Conservation (phyloP, 805 yeast species). For the Metschnikowia shivogae region DNA sequence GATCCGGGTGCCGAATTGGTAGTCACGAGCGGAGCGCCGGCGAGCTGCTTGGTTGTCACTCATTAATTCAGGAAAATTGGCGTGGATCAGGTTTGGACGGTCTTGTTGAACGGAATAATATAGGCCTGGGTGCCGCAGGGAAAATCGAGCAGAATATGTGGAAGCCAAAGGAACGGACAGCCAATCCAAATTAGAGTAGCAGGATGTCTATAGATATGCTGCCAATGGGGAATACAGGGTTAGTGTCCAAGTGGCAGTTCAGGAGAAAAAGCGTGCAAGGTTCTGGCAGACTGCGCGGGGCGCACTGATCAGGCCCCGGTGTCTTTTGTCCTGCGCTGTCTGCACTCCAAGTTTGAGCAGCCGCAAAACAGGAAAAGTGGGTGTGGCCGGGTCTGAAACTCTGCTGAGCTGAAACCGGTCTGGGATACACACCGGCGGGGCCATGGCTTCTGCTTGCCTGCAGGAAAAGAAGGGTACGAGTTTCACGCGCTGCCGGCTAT, state of each 20-base stretch:
- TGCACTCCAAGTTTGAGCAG: background rate
- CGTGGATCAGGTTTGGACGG: too few species aligned
- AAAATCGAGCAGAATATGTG: background rate
- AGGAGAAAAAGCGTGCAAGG: slow-evolving; percentile 1
- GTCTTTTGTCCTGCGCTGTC: slow-evolving; percentile 5
- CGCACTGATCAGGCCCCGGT: slow-evolving; percentile 6
- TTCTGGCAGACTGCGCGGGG: slow-evolving; percentile 2
- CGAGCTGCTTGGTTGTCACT: slow-evolving; percentile 5
- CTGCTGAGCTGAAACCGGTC: background rate
- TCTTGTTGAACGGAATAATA: too few species aligned
- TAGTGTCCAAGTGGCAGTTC: background rate
- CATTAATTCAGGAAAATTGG: background rate
- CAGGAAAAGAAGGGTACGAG: too few species aligned
- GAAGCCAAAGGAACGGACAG: background rate
- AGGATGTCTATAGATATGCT: too few species aligned
- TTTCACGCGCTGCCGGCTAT: too few species aligned
- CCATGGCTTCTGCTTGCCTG: too few species aligned
- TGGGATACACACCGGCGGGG: too few species aligned
- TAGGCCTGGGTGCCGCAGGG: too few species aligned
- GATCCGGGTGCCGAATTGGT: slow-evolving; percentile 78
- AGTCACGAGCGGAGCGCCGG: slow-evolving; percentile 66
- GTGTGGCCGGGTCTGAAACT: background rate
- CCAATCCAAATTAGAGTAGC: background rate
- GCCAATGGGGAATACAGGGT: too few species aligned
- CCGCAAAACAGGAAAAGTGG: background rate